Evolutionary conservation across 169 alveolate genomes (phyloP).

Genomic region (Plasmodium ovale): DNA sequence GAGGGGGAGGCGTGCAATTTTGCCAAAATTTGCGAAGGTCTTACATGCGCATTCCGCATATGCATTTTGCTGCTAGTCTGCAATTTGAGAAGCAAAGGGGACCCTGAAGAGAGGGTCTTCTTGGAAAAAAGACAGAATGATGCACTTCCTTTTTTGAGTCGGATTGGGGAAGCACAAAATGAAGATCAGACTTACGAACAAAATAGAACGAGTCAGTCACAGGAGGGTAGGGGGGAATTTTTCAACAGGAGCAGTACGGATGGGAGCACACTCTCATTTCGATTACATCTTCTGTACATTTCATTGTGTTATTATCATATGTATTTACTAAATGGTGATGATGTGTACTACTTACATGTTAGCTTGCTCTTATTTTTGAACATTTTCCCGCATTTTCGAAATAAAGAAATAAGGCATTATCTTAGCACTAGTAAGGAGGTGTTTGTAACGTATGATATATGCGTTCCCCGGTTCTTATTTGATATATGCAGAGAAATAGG

Average conservation of each 20-base stretch:
- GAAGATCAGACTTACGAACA: background rate
- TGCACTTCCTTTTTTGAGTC: background rate
- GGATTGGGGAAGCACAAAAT: background rate
- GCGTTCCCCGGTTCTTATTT: slow-evolving; percentile 20
- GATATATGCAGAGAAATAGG: slow-evolving; percentile 35
- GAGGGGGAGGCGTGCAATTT: background rate
- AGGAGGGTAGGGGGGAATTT: background rate
- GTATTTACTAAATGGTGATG: slow-evolving; percentile 44
- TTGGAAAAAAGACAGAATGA: background rate
- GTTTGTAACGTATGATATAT: slow-evolving; percentile 33
- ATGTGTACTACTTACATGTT: slow-evolving; percentile 6
- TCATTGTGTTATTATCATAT: slow-evolving; percentile 63
- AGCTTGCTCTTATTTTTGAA: slow-evolving; percentile 43
- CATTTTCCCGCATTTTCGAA: slow-evolving; percentile 21
- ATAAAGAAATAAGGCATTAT: slow-evolving; percentile 42
- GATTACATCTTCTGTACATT: slow-evolving; percentile 22
- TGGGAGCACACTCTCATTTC: background rate
- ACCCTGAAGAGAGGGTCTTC: background rate
- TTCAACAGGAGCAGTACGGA: background rate
- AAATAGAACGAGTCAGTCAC: too few species aligned
- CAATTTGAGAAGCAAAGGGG: background rate
- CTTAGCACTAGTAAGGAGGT: slow-evolving; percentile 5
- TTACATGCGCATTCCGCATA: slow-evolving; percentile 3
- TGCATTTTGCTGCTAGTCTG: slow-evolving; percentile 4
- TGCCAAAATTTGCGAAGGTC: background rate